Base-by-base conservation (phyloP, 202 grass and related monocot genomes). In the Zoysia matrella region DNA sequence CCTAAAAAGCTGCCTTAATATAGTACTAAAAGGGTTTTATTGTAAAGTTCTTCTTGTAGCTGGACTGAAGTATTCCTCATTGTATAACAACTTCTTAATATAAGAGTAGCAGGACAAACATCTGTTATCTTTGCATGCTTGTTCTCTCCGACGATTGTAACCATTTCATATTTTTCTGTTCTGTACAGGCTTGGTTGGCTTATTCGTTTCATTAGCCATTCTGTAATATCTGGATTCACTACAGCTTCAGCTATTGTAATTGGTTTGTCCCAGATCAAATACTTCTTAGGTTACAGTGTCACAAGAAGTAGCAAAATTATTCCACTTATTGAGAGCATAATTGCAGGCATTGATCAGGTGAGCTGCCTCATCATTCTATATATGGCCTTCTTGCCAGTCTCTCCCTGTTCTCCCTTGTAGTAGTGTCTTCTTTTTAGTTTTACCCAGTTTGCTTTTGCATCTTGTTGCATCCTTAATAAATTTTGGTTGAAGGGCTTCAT, bases 151-250 rank as follows among this genome's bases (percentile, higher is more conserved):
- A 80, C 4, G 14, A 45, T 61, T 74, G 8, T 69, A 62, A 72
- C 58, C 57, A 68, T 55, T 83, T 72, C 69, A 85, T 57, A 49
- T 65, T 2, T 82, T 60, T 75, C 9, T 79, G 54, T 54, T 77
- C 22, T 70, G 15, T 72, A 51, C 81, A 98, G 95, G 84, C 93
- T 98, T 75, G 95, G 95, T 58, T 98, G 95, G 95, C 67, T 98
- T 64, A 90, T 98, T 80, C 92, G 92, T 60, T 98, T 98, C 74
- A 91, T 98, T 82, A 98, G 92, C 77, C 95, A 98, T 88, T 93
- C 95, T 54, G 95, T 98, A 76, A 98, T 98, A 87, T 98, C 95
- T 83, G 95, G 95, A 50, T 98, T 98, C 69, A 98, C 95, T 48
- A 93, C 95, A 74, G 92, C 95, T 87, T 98, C 95, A 71, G 95